phyloP scores from a whole-genome alignment of 202 grass and related monocot species.

The Bolboschoenoplectus hybrid region DNA sequence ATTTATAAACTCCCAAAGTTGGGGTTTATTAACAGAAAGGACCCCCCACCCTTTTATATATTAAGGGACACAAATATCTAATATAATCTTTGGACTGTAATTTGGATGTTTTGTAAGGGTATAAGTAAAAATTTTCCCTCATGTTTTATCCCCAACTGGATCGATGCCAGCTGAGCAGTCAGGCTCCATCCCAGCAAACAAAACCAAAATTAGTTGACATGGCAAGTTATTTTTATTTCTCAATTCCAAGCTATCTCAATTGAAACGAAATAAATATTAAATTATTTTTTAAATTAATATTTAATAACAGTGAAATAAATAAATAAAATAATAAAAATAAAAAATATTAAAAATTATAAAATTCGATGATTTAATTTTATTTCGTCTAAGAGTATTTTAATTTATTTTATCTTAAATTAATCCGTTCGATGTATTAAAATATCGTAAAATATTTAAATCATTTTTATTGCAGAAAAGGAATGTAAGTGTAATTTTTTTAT shows the following conservation, averaged over 20 bases:
- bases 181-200: slow-evolving; percentile 13
- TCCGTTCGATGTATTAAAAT: no score
- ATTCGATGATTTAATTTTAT: no score
- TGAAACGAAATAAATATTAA: no score
- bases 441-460: no score
- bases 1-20: neutral
- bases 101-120: neutral
- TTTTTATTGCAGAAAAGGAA: no score
- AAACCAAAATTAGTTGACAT: neutral
- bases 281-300: no score
- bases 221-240: neutral
- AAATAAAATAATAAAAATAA: no score
- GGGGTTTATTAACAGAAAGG: neutral
- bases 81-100: neutral
- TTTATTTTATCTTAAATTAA: no score
- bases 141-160: slow-evolving; percentile 2
- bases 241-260: no score
- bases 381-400: no score
- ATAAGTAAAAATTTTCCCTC: neutral
- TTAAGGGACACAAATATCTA: neutral
- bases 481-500: neutral
- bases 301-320: no score
- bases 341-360: no score
- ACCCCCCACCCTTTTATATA: neutral
- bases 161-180: neutral